Evolutionary conservation across 495 filamentous ascomycete species (phyloP), one percentile per base, ranked within the genome.

Genomic region (Xylaria telfairii): DNA sequence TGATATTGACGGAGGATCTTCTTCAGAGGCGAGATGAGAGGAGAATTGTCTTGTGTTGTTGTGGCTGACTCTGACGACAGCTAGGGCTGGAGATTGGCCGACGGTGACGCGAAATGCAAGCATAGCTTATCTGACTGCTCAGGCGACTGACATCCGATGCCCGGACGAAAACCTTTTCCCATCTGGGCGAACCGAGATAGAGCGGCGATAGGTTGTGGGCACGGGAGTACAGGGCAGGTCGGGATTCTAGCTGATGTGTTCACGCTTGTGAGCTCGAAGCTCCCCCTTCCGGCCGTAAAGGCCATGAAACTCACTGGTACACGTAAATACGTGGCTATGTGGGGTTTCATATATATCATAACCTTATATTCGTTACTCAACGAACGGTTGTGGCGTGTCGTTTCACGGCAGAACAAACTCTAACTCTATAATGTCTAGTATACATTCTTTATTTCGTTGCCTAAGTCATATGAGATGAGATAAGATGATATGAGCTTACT

Each of bases 351-450:
- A 26, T 53, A 4, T 28, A 30, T 54, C 5, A 54, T 54, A 54
- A 54, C 13, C 51, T 54, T 15, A 30, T 4, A 30, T 28, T 15
- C 15, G 51, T 54, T 30, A 54, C 26, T 54, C 24, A 28, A 30
- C 26, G 13, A 30, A 54, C 26, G 30, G 26, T 0, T 13, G 26
- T 54, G 12, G 51, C 24, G 28, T 28, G 4, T 54, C 1, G 47
- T 54, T 54, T 54, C 51, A 54, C 51, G 2, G 26, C 51, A 54
- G 26, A 54, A 17, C 24, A 54, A 54, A 54, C 26, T 30, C 51
- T 49, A 51, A 51, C 13, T 51, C 47, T 51, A 51, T 32, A 57
- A 57, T 57, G 17, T 57, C 53, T 57, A 34, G 53, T n/a, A 51
- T 26, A 26, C 10, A 21, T 10, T 51, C 21, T 51, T 0, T 30